Evolutionary conservation across 176 grass and related monocot genomes (phyloP).

Genomic region (Juncus effusus): DNA sequence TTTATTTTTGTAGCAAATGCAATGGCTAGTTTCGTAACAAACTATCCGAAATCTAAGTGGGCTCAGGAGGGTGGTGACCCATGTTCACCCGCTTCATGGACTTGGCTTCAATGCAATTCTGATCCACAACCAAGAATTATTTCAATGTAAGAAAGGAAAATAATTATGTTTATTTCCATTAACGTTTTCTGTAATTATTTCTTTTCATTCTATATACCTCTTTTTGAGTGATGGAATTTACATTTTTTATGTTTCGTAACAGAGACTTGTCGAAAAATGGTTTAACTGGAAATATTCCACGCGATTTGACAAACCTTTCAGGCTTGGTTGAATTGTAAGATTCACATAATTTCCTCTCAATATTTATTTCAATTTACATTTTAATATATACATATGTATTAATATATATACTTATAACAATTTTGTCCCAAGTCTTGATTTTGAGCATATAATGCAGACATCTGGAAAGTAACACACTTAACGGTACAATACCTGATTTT

Average conservation of each 20-base stretch:
- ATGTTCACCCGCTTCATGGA: slow-evolving; percentile 76
- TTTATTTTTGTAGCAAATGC: slow-evolving; percentile 42
- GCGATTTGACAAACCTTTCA: slow-evolving; percentile 63
- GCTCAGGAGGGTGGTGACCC: slow-evolving; percentile 86
- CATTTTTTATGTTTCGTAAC: not conserved
- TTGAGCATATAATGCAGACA: slow-evolving; percentile 38
- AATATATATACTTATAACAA: not conserved
- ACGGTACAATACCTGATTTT: slow-evolving; percentile 81
- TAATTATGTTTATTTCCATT: slow-evolving; percentile 20
- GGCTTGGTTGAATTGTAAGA: slow-evolving; percentile 80
- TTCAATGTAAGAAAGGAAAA: slow-evolving; percentile 49
- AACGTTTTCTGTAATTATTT: not conserved
- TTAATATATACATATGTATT: not conserved
- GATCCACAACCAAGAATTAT: slow-evolving; percentile 60
- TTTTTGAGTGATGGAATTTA: not conserved
- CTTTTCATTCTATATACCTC: not conserved
- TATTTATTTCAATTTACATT: not conserved
- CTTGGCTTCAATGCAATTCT: slow-evolving; percentile 84
- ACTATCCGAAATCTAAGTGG: slow-evolving; percentile 48
- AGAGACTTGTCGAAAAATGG: slow-evolving; percentile 50
- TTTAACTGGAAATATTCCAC: slow-evolving; percentile 73
- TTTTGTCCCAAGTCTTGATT: not conserved
- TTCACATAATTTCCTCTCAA: slow-evolving; percentile 17
- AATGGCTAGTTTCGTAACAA: slow-evolving; percentile 60
- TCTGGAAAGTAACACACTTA: slow-evolving; percentile 74